Evolutionary conservation across 768 basidiomycete species (phyloP).

Genomic region (Mycena floridula): DNA sequence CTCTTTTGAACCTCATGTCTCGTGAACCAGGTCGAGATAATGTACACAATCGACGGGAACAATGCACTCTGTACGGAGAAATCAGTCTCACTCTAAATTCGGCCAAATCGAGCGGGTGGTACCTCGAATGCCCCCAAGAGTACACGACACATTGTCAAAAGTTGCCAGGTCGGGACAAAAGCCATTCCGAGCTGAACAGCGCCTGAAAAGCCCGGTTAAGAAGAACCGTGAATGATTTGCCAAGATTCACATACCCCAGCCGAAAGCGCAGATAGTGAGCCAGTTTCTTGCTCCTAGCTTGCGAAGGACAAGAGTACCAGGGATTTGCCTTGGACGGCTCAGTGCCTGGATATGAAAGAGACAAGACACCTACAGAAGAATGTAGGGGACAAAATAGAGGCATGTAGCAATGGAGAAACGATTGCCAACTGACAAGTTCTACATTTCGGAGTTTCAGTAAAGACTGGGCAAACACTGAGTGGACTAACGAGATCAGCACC

Average conservation of each 20-base stretch:
- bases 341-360: neutral
- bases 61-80: conserved; percentile 41
- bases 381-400: conserved; percentile 41
- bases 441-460: conserved; percentile 1
- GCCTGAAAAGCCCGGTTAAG: neutral
- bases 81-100: too few species aligned
- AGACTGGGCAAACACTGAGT: conserved; percentile 1
- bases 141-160: conserved; percentile 31
- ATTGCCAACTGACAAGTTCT: conserved; percentile 31
- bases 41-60: conserved; percentile 42
- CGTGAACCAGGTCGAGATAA: conserved; percentile 48
- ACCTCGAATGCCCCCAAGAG: conserved; percentile 41
- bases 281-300: conserved; percentile 35
- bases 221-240: neutral
- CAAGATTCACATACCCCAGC: conserved; percentile 32
- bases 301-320: conserved; percentile 37
- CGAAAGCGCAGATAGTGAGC: conserved; percentile 33
- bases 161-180: conserved; percentile 36
- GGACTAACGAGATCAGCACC: conserved; percentile 29
- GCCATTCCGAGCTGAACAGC: conserved; percentile 40
- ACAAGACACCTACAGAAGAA: conserved; percentile 25
- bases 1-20: conserved; percentile 47
- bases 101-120: too few species aligned
- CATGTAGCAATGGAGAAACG: conserved; percentile 42
- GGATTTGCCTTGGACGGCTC: conserved; percentile 29